phyloP scores from a whole-genome alignment of 2,329 filamentous ascomycete genomes.

The Xylariales sp. region DNA sequence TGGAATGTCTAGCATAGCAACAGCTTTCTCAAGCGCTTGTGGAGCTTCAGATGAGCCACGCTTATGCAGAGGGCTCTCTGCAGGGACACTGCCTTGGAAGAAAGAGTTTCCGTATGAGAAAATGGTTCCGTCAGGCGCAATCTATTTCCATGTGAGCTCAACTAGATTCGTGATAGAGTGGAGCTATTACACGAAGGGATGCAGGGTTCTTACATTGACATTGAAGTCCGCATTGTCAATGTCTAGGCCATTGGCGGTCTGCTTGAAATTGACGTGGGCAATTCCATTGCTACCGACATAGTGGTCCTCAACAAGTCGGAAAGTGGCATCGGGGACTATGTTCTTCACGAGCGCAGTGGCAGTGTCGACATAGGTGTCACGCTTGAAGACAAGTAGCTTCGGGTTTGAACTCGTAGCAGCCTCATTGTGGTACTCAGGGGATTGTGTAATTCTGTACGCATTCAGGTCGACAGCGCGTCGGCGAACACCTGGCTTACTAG shows the following conservation, averaged over 20 bases:
- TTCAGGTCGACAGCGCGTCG: constrained; percentile 52
- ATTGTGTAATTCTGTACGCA: constrained; percentile 48
- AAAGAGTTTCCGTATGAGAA: constrained; percentile 67
- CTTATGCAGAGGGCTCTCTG: constrained; percentile 54
- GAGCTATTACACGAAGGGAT: not conserved
- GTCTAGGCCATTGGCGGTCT: constrained; percentile 67
- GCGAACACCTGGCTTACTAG: constrained; percentile 45
- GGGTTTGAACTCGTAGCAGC: constrained; percentile 42
- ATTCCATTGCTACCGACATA: constrained; percentile 67
- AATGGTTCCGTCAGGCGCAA: constrained; percentile 63
- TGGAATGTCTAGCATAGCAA: constrained; percentile 54
- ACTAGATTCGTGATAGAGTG: not conserved
- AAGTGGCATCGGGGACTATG: constrained; percentile 53
- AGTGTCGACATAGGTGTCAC: constrained; percentile 56
- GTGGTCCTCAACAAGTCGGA: constrained; percentile 64
- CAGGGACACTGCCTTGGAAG: constrained; percentile 58
- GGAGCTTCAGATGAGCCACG: constrained; percentile 57
- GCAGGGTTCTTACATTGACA: constrained; percentile 63
- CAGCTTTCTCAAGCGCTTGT: constrained; percentile 56
- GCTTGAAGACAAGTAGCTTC: constrained; percentile 46
- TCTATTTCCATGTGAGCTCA: constrained; percentile 49
- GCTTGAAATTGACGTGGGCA: constrained; percentile 69
- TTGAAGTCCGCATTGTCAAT: constrained; percentile 72
- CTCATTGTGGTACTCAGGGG: constrained; percentile 49
- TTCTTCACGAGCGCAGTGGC: constrained; percentile 59